Evolutionary conservation across 2,329 filamentous ascomycete species (phyloP).

Genomic region (Pyricularia grisea): DNA sequence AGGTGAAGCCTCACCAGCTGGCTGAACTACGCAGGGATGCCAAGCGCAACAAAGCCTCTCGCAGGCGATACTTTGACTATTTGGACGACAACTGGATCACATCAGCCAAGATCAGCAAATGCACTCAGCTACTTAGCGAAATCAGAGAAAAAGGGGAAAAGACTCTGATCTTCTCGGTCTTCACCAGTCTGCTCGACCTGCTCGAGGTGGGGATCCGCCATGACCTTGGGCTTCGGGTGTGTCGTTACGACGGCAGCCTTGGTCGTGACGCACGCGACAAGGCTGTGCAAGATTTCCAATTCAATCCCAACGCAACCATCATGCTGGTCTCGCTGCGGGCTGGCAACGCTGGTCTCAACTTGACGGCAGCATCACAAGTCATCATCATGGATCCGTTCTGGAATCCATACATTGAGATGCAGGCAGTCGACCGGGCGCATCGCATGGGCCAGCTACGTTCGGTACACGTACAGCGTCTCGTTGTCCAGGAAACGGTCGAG

Average conservation of each 20-base stretch:
- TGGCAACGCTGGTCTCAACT: conserved; percentile 77
- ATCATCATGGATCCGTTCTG: conserved; percentile 91
- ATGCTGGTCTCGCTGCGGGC: conserved; percentile 75
- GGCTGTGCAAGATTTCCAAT: conserved; percentile 56
- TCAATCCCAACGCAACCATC: conserved; percentile 49
- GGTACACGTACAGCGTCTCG: conserved; percentile 71
- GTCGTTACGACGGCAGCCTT: conserved; percentile 74
- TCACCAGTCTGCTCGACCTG: conserved; percentile 69
- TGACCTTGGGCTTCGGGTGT: conserved; percentile 42
- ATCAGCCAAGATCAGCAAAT: conserved; percentile 66
- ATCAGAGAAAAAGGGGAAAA: conserved; percentile 51
- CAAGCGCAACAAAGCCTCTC: conserved; percentile 52
- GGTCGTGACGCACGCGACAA: conserved; percentile 53
- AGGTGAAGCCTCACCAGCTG: conserved; percentile 25
- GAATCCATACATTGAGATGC: conserved; percentile 89
- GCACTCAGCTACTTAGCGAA: conserved; percentile 51
- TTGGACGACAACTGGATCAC: conserved; percentile 61
- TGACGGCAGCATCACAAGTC: conserved; percentile 73
- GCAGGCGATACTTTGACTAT: conserved; percentile 59
- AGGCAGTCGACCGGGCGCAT: conserved; percentile 83
- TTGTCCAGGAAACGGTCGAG: conserved; percentile 73
- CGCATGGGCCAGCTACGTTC: conserved; percentile 70
- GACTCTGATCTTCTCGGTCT: conserved; percentile 75
- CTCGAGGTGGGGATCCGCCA: conserved; percentile 61
- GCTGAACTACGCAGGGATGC: conserved; percentile 54